Evolutionary conservation across 495 filamentous ascomycete genomes (phyloP).

Genomic region (Talaromyces trachyspermus): DNA sequence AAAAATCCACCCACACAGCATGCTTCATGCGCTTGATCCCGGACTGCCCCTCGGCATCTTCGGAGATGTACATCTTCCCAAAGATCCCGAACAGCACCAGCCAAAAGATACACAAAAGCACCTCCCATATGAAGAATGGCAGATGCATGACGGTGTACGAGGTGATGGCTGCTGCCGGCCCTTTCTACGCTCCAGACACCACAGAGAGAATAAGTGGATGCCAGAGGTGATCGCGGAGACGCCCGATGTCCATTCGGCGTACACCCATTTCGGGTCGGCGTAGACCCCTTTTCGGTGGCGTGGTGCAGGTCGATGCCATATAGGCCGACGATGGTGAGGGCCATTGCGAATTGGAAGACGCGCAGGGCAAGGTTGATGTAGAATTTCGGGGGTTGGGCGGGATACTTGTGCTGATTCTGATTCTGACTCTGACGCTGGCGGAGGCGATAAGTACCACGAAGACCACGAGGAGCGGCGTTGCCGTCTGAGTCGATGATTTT

Average conservation of each 20-base stretch:
- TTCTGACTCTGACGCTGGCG: no score
- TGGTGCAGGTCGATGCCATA: conserved; percentile 65
- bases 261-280: conserved; percentile 66
- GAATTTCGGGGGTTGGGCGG: conserved; percentile 7
- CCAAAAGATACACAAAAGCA: conserved; percentile 64
- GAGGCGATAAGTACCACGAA: no score
- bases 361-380: conserved; percentile 44
- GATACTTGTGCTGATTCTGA: no score
- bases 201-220: no score
- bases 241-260: conserved; percentile 57
- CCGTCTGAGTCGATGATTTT: no score
- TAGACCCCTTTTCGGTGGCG: conserved; percentile 43
- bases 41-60: conserved; percentile 50
- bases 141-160: conserved; percentile 11
- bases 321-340: conserved; percentile 66
- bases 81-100: conserved; percentile 76
- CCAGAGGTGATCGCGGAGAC: conserved; percentile 52
- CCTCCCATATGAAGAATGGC: conserved; percentile 59
- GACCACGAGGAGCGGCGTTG: no score
- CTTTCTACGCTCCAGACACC: no score
- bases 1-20: conserved; percentile 77
- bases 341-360: conserved; percentile 66
- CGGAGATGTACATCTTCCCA: conserved; percentile 69
- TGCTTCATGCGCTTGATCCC: conserved; percentile 70
- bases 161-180: no score